Percentiles rank a stretch among this genome's conserved stretches.
These are phyloP conservation scores for Ophiostoma tasmaniense DNA, from an alignment of 2,329 filamentous ascomycete genomes.

Conservation along the genomic window DNA sequence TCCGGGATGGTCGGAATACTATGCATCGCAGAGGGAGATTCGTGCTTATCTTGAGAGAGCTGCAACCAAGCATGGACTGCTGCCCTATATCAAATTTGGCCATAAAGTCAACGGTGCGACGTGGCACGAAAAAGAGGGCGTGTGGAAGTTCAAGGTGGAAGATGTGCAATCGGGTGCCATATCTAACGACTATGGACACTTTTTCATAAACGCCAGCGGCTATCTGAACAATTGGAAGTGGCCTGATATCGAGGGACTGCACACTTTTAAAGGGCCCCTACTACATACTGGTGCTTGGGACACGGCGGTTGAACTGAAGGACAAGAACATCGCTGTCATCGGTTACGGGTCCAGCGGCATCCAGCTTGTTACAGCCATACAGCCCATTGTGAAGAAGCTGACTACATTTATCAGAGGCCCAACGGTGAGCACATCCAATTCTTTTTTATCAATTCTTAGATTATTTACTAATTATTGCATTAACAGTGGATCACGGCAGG, in stretches of 20 bases:
- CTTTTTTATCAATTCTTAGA: neutral
- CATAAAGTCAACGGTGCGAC: conserved; percentile 12
- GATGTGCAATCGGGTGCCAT: neutral
- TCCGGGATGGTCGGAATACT: conserved; percentile 19
- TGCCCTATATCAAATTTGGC: conserved; percentile 14
- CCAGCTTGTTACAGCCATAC: conserved; percentile 27
- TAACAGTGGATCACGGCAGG: conserved; percentile 52
- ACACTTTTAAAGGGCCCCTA: conserved; percentile 16
- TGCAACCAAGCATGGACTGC: conserved; percentile 16
- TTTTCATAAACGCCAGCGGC: conserved; percentile 41
- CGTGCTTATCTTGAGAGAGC: conserved; percentile 13
- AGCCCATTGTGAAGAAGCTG: conserved; percentile 29
- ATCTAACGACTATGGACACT: conserved; percentile 30
- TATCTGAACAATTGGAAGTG: conserved; percentile 44
- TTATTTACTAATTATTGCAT: neutral
- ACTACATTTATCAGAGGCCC: conserved; percentile 14
- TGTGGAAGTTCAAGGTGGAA: conserved; percentile 13
- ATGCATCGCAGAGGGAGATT: conserved; percentile 17
- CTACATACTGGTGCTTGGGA: conserved; percentile 20
- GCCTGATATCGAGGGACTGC: conserved; percentile 25
- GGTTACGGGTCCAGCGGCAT: conserved; percentile 18
- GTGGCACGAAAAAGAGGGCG: conserved; percentile 18
- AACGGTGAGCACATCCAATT: neutral
- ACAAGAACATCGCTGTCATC: conserved; percentile 18
- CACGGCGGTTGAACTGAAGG: conserved; percentile 20